These are phyloP conservation scores for Neonectria neomacrospora DNA, from an alignment of 2,329 filamentous ascomycete genomes.

Conservation along the genomic window DNA sequence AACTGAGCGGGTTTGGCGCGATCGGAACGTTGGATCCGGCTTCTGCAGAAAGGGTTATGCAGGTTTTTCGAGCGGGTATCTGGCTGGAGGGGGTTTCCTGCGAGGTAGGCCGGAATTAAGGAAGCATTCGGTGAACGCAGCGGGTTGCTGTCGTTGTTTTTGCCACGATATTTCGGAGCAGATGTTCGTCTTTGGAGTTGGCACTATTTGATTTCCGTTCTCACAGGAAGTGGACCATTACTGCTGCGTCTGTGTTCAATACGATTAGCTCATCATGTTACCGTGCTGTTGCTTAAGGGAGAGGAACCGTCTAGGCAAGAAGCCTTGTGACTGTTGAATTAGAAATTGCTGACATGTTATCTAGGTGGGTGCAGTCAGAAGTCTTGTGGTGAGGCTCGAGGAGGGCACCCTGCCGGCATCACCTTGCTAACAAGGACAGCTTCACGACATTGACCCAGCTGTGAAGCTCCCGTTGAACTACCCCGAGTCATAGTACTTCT, in stretches of 20 bases:
- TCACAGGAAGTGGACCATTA: background rate
- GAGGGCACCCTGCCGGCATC: background rate
- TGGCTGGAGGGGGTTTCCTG: background rate
- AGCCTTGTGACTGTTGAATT: background rate
- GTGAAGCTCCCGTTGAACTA: too few species aligned
- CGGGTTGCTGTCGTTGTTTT: background rate
- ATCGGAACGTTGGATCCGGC: background rate
- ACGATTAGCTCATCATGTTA: background rate
- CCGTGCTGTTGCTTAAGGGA: background rate
- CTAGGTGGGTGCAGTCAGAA: background rate
- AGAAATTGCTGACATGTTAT: background rate
- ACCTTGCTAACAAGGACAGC: background rate
- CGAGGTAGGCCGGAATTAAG: background rate
- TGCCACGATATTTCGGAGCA: background rate
- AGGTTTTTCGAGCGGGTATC: background rate
- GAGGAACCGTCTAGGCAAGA: background rate
- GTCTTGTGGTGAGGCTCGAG: background rate
- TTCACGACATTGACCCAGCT: too few species aligned
- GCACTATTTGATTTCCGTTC: background rate
- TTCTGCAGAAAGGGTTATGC: background rate
- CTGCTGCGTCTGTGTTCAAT: background rate
- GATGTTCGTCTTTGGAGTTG: background rate
- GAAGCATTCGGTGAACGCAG: too few species aligned
- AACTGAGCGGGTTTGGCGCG: constrained; percentile 47
- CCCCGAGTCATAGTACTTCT: too few species aligned